Evolutionary conservation across 2,329 filamentous ascomycete genomes (phyloP).

Genomic region (Thielaviopsis punctulata): DNA sequence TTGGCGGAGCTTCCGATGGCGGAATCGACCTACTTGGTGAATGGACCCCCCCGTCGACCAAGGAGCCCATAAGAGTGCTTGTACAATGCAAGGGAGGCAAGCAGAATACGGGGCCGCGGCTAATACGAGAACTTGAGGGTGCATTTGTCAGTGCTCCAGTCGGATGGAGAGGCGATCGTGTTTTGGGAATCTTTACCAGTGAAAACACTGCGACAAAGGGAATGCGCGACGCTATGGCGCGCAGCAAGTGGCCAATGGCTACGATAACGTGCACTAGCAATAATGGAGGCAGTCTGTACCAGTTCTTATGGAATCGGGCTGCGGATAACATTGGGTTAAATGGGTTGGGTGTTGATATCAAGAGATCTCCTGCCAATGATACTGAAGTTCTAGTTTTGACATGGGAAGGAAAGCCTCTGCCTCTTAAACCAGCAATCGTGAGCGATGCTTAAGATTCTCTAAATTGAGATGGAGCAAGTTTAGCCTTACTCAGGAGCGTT

Average conservation of each 20-base stretch:
- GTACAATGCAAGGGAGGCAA: slow-evolving; percentile 53
- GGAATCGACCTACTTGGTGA: slow-evolving; percentile 60
- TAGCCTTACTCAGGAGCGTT: too few relatives aligned
- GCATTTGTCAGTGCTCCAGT: slow-evolving; percentile 56
- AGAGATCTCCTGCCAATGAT: slow-evolving; percentile 20
- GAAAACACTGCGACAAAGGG: slow-evolving; percentile 60
- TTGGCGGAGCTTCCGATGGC: slow-evolving; percentile 48
- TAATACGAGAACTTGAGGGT: slow-evolving; percentile 63
- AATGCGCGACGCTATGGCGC: slow-evolving; percentile 51
- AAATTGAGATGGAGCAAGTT: too few relatives aligned
- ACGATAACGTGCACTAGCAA: slow-evolving; percentile 42
- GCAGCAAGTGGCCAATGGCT: slow-evolving; percentile 53
- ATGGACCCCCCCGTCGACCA: slow-evolving; percentile 39
- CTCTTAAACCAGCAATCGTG: background rate
- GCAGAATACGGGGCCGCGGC: slow-evolving; percentile 35
- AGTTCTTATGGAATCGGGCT: slow-evolving; percentile 56
- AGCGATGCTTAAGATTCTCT: too few relatives aligned
- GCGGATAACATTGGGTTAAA: slow-evolving; percentile 46
- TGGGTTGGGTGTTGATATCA: slow-evolving; percentile 35
- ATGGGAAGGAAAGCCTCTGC: slow-evolving; percentile 24
- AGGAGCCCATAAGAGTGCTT: slow-evolving; percentile 27
- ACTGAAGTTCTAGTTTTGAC: slow-evolving; percentile 31
- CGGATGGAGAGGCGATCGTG: slow-evolving; percentile 48
- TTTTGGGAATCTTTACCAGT: slow-evolving; percentile 55
- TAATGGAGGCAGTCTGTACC: slow-evolving; percentile 37